Evolutionary conservation across 129 eudicot genomes (phyloP).

Genomic region (Mikania micrantha): DNA sequence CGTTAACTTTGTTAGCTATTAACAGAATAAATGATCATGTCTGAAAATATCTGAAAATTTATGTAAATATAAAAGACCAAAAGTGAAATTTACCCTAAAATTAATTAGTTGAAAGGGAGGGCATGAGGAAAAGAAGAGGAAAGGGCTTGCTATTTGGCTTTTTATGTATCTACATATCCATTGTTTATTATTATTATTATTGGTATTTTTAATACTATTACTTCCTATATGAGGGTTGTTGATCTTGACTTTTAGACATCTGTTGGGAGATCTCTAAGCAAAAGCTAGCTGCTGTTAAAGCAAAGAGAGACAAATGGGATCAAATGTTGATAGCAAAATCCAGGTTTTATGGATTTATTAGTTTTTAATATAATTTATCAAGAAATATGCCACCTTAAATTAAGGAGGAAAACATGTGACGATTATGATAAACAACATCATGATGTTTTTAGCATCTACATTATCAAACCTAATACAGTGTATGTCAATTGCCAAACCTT

Average conservation of each 20-base stretch:
- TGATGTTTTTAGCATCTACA: slow-evolving; percentile 13
- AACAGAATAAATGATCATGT: too few relatives aligned
- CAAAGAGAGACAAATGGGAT: slow-evolving; percentile 17
- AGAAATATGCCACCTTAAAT: slow-evolving; percentile 25
- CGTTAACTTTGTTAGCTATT: too few relatives aligned
- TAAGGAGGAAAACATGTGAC: slow-evolving; percentile 11
- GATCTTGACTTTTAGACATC: slow-evolving; percentile 8
- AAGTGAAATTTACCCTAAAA: too few relatives aligned
- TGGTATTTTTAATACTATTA: background rate
- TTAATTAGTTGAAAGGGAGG: slow-evolving; percentile 20
- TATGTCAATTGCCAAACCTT: background rate
- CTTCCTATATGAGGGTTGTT: background rate
- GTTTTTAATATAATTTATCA: slow-evolving; percentile 9
- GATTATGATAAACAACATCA: slow-evolving; percentile 16
- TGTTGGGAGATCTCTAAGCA: slow-evolving; percentile 23
- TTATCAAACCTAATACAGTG: slow-evolving; percentile 20
- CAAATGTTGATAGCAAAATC: slow-evolving; percentile 19
- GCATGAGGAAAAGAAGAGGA: slow-evolving; percentile 24
- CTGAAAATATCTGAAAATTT: too few relatives aligned
- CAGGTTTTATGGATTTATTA: slow-evolving; percentile 16
- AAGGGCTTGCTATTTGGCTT: slow-evolving; percentile 26
- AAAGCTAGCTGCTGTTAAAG: slow-evolving; percentile 22
- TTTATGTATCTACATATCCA: slow-evolving; percentile 12
- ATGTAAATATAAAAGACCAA: too few relatives aligned
- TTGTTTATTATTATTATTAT: background rate